Evolutionary conservation across 257 asterid genomes (phyloP).

Genomic region (Solanum medicagineum): DNA sequence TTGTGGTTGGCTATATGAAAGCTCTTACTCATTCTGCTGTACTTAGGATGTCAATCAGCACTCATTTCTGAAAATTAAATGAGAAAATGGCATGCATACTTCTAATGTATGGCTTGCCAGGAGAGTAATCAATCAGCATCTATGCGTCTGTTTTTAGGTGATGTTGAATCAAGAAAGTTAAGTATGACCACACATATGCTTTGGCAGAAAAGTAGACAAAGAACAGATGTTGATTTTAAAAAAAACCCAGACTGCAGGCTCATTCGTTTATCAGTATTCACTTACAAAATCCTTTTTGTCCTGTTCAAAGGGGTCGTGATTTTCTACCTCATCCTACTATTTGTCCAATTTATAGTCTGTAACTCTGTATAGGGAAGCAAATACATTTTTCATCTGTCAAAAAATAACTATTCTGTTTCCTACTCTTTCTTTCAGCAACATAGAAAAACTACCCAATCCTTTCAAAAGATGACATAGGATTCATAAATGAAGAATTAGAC

Average conservation of each 20-base stretch:
- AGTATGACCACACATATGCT: not conserved
- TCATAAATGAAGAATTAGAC: not conserved
- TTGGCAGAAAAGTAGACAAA: not conserved
- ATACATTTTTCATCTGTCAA: not conserved
- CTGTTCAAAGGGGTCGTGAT: not conserved
- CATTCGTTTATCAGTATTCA: not conserved
- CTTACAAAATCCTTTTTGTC: not conserved
- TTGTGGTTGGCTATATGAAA: not conserved
- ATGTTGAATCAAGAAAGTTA: not conserved
- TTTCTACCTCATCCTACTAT: not conserved
- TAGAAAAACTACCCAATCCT: not conserved
- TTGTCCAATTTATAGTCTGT: not conserved
- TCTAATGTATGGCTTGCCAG: not conserved
- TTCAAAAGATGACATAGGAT: not conserved
- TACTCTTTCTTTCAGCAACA: not conserved
- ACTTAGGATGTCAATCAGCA: not conserved
- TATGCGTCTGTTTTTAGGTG: not conserved
- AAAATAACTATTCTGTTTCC: not conserved
- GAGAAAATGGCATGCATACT: not conserved
- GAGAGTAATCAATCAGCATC: not conserved
- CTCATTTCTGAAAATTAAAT: not conserved
- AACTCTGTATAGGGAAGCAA: not conserved
- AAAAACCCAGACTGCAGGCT: not conserved
- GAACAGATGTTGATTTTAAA: not conserved
- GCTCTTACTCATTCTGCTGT: not conserved